phyloP scores from a whole-genome alignment of 345 rosid genomes.

The Microcos paniculata region DNA sequence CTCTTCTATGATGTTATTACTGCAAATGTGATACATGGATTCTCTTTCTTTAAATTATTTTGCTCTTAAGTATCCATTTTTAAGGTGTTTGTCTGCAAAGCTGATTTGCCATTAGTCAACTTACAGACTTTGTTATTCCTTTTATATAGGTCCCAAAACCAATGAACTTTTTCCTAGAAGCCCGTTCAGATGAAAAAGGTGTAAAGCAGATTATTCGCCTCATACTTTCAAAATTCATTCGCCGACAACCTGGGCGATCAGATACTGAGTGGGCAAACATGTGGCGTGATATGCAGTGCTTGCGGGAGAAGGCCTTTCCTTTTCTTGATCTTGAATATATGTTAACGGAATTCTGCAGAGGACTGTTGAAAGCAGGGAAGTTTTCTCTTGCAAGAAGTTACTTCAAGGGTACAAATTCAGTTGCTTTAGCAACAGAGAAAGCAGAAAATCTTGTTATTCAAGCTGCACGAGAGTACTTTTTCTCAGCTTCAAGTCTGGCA shows the following conservation, averaged over 20 bases:
- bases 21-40: neutral
- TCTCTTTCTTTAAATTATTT: neutral
- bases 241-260: conserved; percentile 75
- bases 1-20: neutral
- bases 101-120: neutral
- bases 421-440: conserved; percentile 71
- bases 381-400: conserved; percentile 95
- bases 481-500: conserved; percentile 89
- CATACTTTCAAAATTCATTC: conserved; percentile 86
- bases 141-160: conserved; percentile 84
- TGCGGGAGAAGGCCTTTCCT: conserved; percentile 86
- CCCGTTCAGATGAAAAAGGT: conserved; percentile 77
- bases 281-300: conserved; percentile 90
- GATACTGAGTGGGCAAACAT: conserved; percentile 98
- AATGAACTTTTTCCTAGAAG: conserved; percentile 68
- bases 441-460: conserved; percentile 91
- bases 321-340: conserved; percentile 86
- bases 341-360: conserved; percentile 93
- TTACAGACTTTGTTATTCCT: conserved; percentile 19
- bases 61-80: neutral
- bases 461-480: conserved; percentile 92
- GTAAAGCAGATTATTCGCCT: conserved; percentile 91
- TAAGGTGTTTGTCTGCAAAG: neutral
- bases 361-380: conserved; percentile 93
- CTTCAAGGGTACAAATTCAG: conserved; percentile 86